Base-by-base conservation (phyloP, 1,284 basidiomycete species). In the Cutaneotrichosporon sp. region DNA sequence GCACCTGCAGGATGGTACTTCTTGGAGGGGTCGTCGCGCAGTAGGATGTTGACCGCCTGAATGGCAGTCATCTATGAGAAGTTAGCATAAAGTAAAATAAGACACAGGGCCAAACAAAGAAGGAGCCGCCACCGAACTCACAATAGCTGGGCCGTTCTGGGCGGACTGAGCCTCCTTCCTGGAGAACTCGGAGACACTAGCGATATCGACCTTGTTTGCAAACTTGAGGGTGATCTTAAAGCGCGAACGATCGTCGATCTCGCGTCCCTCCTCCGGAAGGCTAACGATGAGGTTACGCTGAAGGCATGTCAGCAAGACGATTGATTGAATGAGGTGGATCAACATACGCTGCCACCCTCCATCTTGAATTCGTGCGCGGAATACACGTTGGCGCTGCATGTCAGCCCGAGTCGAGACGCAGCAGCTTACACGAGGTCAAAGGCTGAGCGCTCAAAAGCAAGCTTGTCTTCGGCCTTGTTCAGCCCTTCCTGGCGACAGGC, bases 21-120 rank as follows among this genome's bases (percentile, higher is more conserved):
- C 42, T 48, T 45, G 14, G 60, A 55, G 3, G 70, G 65, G 34
- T 70, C 66, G 53, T 75, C 67, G 39, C 74, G 65, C 45, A 75
- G 60, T 10, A 74, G 54, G 11, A 75, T 61, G 55, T 74, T 74
- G 55, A 66, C 59, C 7, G 70, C 67, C 61, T 71, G 70, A 37
- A 72, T 61, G 3, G 68, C 71, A 9, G 65, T 65, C 22, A 69
- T 52, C 68, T 69, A 37, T 25, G 12, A 20, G 25, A 22, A 7
- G 17, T 16, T 16, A 35, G 34, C 16, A n/a, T n/a, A 16, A 19
- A 16, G 10, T 33, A 41, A 10, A 12, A 43, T 37, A 10, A 55
- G 54, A 29, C 7, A 20, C 16, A 50, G 26, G 14, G 12, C 9
- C 5, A 10, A n/a, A 12, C 7, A 11, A 19, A 24, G 20, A 20